A percentile compares a stretch with the other conserved stretches of the same genome.
phyloP scores from a whole-genome alignment of 768 basidiomycete genomes.

The Asterophora lycoperdoides region DNA sequence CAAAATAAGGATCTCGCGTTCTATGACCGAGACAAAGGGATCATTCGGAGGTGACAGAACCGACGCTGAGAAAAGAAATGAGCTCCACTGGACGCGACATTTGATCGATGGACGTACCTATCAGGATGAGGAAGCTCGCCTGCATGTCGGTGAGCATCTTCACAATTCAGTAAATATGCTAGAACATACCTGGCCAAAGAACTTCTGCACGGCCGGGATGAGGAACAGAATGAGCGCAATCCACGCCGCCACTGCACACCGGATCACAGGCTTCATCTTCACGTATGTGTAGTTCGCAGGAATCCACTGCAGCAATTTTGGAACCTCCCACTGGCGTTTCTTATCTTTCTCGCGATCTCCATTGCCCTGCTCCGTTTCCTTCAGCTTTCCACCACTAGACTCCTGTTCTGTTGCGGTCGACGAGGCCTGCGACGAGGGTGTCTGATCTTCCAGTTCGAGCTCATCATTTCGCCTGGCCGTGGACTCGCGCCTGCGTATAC shows the following conservation, averaged over 20 bases:
- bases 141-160: constrained; percentile 18
- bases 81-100: neutral
- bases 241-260: constrained; percentile 63
- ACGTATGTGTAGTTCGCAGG: constrained; percentile 51
- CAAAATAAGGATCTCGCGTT: constrained; percentile 57
- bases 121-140: constrained; percentile 63
- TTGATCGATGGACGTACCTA: constrained; percentile 35
- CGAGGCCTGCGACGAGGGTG: neutral
- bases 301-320: constrained; percentile 47
- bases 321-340: constrained; percentile 19
- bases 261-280: constrained; percentile 58
- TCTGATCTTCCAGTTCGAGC: neutral
- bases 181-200: constrained; percentile 54
- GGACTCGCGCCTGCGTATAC: neutral
- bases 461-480: neutral
- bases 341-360: neutral
- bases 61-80: constrained; percentile 36
- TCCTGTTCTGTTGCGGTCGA: neutral
- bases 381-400: too few species aligned
- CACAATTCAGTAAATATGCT: neutral
- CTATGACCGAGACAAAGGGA: constrained; percentile 63
- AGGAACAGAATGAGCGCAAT: constrained; percentile 54
- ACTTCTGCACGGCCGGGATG: constrained; percentile 41
- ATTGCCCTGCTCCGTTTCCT: neutral
- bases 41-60: constrained; percentile 66